These are phyloP conservation scores for Sarocladium oryzae DNA, from an alignment of 2,329 filamentous ascomycete species.

Conservation along the genomic window DNA sequence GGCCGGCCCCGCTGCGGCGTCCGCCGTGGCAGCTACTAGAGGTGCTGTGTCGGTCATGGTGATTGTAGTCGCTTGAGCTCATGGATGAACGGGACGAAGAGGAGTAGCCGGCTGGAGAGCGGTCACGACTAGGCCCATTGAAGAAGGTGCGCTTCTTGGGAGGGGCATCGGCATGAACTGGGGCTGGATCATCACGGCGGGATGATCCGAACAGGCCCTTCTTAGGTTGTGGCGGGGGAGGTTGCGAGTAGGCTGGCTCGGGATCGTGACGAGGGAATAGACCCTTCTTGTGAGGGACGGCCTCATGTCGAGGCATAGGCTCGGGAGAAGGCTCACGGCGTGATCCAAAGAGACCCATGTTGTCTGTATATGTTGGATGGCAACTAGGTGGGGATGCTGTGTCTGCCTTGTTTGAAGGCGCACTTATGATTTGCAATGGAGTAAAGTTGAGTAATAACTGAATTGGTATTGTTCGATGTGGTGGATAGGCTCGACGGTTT, in stretches of 20 bases:
- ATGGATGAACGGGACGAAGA: slow-evolving; percentile 9
- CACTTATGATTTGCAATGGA: no score
- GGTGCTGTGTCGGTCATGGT: slow-evolving; percentile 15
- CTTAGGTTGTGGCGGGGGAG: slow-evolving; percentile 12
- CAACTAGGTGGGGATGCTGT: no score
- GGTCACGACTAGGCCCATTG: slow-evolving; percentile 20
- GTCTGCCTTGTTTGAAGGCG: no score
- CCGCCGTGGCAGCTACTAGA: slow-evolving; percentile 6
- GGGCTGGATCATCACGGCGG: slow-evolving; percentile 23
- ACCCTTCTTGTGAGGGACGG: slow-evolving; percentile 24
- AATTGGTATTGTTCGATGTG: not conserved
- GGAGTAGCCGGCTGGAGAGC: slow-evolving; percentile 20
- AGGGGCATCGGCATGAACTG: slow-evolving; percentile 24
- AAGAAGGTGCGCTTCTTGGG: slow-evolving; percentile 32
- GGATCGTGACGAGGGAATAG: slow-evolving; percentile 10
- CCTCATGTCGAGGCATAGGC: not conserved
- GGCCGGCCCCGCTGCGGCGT: slow-evolving; percentile 20
- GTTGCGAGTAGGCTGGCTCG: slow-evolving; percentile 9
- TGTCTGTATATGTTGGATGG: slow-evolving; percentile 7
- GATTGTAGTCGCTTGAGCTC: slow-evolving; percentile 14
- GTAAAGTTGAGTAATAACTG: no score
- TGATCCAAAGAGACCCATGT: slow-evolving; percentile 19
- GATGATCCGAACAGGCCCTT: slow-evolving; percentile 26
- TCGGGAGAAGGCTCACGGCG: slow-evolving; percentile 2
- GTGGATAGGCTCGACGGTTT: no score